Evolutionary conservation across 2,329 filamentous ascomycete species (phyloP), one percentile per base, ranked within the genome.

Genomic region (Epichloe coenophiala): DNA sequence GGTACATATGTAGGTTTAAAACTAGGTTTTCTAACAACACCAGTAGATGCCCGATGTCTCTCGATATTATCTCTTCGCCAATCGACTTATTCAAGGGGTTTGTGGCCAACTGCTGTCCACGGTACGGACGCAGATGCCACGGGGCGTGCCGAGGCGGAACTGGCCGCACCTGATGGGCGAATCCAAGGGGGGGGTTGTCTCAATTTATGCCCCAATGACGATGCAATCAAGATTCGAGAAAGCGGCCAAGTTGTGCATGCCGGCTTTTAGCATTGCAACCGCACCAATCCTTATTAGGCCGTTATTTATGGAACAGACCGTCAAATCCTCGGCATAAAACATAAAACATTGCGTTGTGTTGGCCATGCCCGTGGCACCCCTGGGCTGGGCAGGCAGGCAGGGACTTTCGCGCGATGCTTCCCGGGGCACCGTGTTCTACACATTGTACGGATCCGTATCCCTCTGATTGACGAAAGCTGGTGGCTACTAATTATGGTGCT

Each of bases 391-490:
- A 17, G 27, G 27, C 27, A 27, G 27, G 27, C 27, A 27, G 27
- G 31, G 35, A 39, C 12, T 39, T 51, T 35, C 36, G n/a, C 33
- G 15, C 46, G 46, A 51, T 51, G 46, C 46, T 45, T 46, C 41
- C 46, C 42, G 50, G 40, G 23, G 45, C 41, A 41, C 23, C 35
- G n/a, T 48, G 46, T 36, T 48, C 46, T 17, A 27, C 21, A 21
- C 27, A 8, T 8, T 8, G 27, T 7, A 27, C 23, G 23, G 23
- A 19, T 27, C 5, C 23, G 6, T 27, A 27, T 27, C 13, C 36
- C 12, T 13, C 40, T 31, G 8, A 27, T 47, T n/a, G 17, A 48
- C 8, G n/a, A 39, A 17, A 42, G 47, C 39, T 48, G 27, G 19
- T 27, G 41, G n/a, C 8, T 31, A 11, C 31, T 31, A 31, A 31